Evolutionary conservation across 164 flowering plant species (phyloP), one percentile per base, ranked within the genome.

Genomic region (Kalanchoe fedtschenkoi): DNA sequence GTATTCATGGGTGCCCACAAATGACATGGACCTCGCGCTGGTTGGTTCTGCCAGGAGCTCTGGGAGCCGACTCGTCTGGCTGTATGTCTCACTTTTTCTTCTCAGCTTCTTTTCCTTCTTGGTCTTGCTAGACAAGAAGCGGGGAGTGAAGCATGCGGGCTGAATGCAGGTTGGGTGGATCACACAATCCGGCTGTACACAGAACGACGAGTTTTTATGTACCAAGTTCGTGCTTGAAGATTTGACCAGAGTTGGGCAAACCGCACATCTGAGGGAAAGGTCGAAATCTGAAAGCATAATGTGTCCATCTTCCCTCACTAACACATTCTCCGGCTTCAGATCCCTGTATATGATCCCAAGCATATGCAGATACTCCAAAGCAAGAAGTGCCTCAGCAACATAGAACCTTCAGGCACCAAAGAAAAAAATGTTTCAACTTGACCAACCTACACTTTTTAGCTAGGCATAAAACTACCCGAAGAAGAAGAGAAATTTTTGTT

Each of bases 261-360:
- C 88, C 1, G 83, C 79, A 68, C 95, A 88, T 46, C 88, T 80
- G 24, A 88, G 70, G 53, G 95, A 91, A 65, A 91, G 93, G 59
- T 91, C 97, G 66, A 91, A 91, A 76, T 91, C 97, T 5, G 97
- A 83, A 30, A 91, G 95, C 97, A 91, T 91, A 64, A 91, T 87
- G 65, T 91, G 97, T 30, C 97, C 97, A 70, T 88, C 97, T 68
- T 85, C 90, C 59, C 95, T 74, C 57, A 90, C 95, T 66, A 90
- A 69, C 35, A 90, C 90, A 66, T 90, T 90, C 72, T 91, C 97
- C 21, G 97, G 97, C 59, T 91, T 91, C 37, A 91, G 85, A 73
- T 91, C 97, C 71, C 96, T 75, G 72, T 91, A 91, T 21, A 91
- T 80, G 72, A 91, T 81, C 62, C 97, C 97, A 44, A 91, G 96